phyloP scores from a whole-genome alignment of 495 filamentous ascomycete species.

The Aspergillus mulundensis region DNA sequence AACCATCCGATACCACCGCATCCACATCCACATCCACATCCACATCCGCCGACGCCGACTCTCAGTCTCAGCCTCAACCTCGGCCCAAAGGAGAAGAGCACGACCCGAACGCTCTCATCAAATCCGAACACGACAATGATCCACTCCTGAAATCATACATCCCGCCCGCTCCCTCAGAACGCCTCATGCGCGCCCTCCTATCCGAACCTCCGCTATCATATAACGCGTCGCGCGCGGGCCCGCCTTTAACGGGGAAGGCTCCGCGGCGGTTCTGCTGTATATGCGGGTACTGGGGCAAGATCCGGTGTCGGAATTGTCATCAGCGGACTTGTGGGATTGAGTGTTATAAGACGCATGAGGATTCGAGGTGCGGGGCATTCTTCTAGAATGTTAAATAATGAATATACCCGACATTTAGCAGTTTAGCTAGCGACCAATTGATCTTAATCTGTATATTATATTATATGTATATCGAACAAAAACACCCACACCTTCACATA shows the following conservation, averaged over 20 bases:
- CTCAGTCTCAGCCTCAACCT: background rate
- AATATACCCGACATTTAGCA: background rate
- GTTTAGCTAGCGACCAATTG: background rate
- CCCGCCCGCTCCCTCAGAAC: conserved; percentile 60
- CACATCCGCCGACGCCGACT: background rate
- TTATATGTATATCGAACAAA: background rate
- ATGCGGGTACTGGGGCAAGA: conserved; percentile 89
- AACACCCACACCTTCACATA: background rate
- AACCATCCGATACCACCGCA: conserved; percentile 9
- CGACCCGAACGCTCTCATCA: conserved; percentile 35
- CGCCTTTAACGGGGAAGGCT: conserved; percentile 51
- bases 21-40: background rate
- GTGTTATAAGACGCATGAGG: conserved; percentile 74
- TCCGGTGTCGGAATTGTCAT: conserved; percentile 81
- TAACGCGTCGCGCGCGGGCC: conserved; percentile 63
- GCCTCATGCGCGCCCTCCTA: conserved; percentile 64
- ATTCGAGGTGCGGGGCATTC: conserved; percentile 71
- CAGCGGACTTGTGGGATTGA: conserved; percentile 74
- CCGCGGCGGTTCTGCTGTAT: conserved; percentile 75
- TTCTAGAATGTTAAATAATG: conserved; percentile 22
- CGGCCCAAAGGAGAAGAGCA: conserved; percentile 18
- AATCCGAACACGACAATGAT: conserved; percentile 51
- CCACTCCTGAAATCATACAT: conserved; percentile 59
- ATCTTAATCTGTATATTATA: background rate
- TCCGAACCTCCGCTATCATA: conserved; percentile 74